Conservation (phyloP, 345 rosid species). For the Corchorus capsularis region DNA sequence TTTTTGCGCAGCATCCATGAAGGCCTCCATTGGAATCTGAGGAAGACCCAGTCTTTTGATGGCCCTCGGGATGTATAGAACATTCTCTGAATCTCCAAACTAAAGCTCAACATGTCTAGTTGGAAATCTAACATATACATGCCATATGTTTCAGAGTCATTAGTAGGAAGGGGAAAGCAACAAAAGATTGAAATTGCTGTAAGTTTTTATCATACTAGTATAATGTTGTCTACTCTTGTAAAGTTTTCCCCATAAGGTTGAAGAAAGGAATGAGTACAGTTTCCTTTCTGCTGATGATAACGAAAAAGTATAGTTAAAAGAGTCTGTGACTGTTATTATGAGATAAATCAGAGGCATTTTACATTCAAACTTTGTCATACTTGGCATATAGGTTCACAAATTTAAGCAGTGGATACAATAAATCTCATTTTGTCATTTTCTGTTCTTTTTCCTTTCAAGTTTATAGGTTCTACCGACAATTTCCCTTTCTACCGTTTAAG, state of each 20-base stretch:
- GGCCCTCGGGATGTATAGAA: conserved; percentile 55
- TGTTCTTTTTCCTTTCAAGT: no score
- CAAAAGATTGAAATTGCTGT: not conserved
- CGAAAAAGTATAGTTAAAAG: no score
- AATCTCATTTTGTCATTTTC: no score
- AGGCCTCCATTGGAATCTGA: conserved; percentile 94
- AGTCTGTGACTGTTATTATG: no score
- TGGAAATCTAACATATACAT: not conserved
- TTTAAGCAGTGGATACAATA: no score
- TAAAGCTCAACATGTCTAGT: conserved; percentile 10
- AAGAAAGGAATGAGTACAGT: no score
- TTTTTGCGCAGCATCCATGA: conserved; percentile 93
- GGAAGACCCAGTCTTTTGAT: conserved; percentile 83
- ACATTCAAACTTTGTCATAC: no score
- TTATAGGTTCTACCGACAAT: no score
- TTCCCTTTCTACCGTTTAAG: no score
- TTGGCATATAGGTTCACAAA: no score
- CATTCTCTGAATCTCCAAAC: conserved; percentile 12
- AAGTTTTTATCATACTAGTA: not conserved
- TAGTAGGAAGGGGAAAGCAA: conserved; percentile 6
- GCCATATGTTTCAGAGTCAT: not conserved
- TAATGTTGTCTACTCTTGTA: not conserved
- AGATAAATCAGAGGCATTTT: no score
- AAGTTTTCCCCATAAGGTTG: not conserved
- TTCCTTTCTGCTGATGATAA: no score